Conservation (phyloP, 2,329 filamentous ascomycete genomes). For the Dactylellina cionopaga region DNA sequence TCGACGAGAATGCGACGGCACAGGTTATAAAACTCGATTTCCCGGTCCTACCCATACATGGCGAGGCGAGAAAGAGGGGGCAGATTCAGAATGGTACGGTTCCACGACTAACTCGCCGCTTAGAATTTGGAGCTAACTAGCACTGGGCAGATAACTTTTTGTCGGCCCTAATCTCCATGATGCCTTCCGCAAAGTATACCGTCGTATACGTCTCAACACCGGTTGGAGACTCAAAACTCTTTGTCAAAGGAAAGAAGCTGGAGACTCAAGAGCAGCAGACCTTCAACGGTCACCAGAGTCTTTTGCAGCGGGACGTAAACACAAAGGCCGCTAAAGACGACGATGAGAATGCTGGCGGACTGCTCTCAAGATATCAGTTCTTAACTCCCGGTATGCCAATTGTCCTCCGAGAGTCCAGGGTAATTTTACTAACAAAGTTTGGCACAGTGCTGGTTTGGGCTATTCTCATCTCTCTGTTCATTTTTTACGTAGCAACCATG, state of each 20-base stretch:
- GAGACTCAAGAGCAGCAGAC: constrained; percentile 32
- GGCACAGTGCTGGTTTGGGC: constrained; percentile 17
- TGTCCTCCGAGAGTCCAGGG: neutral
- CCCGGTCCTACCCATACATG: constrained; percentile 38
- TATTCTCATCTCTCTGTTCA: constrained; percentile 6
- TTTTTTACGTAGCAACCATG: constrained; percentile 18
- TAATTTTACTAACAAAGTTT: neutral
- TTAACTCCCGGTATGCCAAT: constrained; percentile 80
- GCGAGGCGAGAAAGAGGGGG: constrained; percentile 40
- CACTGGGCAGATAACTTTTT: constrained; percentile 54
- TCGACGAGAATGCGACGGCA: constrained; percentile 52
- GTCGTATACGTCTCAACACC: constrained; percentile 56
- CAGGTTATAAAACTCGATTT: constrained; percentile 50
- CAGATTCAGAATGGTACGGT: constrained; percentile 42
- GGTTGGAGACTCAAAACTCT: constrained; percentile 31
- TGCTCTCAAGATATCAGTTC: constrained; percentile 95
- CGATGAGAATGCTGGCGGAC: constrained; percentile 50
- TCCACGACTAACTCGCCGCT: neutral
- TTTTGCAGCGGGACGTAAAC: constrained; percentile 25
- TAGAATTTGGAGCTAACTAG: neutral
- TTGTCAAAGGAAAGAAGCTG: constrained; percentile 32
- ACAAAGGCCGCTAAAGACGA: neutral
- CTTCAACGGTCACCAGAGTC: constrained; percentile 31
- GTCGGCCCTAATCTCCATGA: constrained; percentile 55
- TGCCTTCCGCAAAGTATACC: constrained; percentile 54